Evolutionary conservation across 1,284 basidiomycete genomes (phyloP).

Genomic region (Microbotryum intermedium): DNA sequence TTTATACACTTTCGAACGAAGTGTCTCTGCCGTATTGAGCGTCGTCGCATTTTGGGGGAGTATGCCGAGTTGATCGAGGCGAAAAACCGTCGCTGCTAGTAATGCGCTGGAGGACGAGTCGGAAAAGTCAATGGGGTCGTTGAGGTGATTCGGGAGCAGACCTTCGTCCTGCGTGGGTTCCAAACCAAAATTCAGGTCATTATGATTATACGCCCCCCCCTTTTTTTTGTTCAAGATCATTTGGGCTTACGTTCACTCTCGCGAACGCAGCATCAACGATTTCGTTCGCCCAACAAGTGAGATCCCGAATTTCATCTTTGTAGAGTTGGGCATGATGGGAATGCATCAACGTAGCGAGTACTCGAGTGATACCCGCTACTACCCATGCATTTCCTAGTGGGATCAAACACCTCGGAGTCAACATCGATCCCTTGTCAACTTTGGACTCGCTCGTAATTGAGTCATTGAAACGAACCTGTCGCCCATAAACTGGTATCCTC

Average conservation of each 20-base stretch:
- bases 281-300: conserved; percentile 37
- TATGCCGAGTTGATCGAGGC: conserved; percentile 50
- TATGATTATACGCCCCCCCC: too few relatives aligned
- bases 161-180: conserved; percentile 40
- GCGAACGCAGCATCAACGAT: too few relatives aligned
- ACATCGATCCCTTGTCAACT: not conserved
- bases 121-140: conserved; percentile 51
- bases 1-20: conserved; percentile 48
- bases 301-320: conserved; percentile 48
- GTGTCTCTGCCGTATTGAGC: conserved; percentile 47
- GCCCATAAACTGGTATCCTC: conserved; percentile 48
- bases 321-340: too few relatives aligned
- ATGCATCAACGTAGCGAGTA: too few relatives aligned
- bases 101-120: conserved; percentile 68
- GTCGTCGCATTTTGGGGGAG: conserved; percentile 44
- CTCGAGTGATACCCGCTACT: conserved; percentile 49
- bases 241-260: too few relatives aligned
- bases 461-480: conserved; percentile 48
- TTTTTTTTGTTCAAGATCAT: too few relatives aligned
- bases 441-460: not conserved
- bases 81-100: conserved; percentile 66
- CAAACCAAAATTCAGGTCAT: not conserved
- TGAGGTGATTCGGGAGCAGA: conserved; percentile 62
- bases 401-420: not conserved
- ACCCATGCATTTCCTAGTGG: conserved; percentile 71